Conservation (phyloP, 805 yeast species). For the Ogataea nonfermentans region DNA sequence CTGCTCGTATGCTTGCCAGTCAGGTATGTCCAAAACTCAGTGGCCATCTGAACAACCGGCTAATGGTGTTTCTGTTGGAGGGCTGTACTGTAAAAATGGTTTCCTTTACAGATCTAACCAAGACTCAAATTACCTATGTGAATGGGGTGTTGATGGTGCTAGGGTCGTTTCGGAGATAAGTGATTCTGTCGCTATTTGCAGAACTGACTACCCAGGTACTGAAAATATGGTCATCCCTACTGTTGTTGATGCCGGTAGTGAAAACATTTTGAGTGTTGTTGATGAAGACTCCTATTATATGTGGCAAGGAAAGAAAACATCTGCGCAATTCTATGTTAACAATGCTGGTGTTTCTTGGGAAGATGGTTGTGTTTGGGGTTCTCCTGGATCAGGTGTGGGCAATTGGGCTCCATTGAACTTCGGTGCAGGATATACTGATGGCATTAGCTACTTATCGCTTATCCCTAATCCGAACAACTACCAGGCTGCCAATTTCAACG, state of each 20-base stretch:
- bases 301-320: constrained; percentile 64
- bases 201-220: constrained; percentile 82
- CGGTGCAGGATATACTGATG: constrained; percentile 68
- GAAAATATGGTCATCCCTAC: constrained; percentile 80
- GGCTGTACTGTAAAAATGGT: constrained; percentile 59
- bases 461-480: constrained; percentile 77
- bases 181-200: constrained; percentile 61
- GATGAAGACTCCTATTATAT: constrained; percentile 55
- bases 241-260: constrained; percentile 52
- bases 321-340: constrained; percentile 75
- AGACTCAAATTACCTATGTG: constrained; percentile 54
- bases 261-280: constrained; percentile 56
- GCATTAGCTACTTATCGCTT: constrained; percentile 63
- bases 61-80: constrained; percentile 71
- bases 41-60: constrained; percentile 70
- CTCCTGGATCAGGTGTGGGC: constrained; percentile 56
- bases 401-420: constrained; percentile 80
- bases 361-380: constrained; percentile 76
- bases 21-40: constrained; percentile 81
- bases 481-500: constrained; percentile 59
- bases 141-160: constrained; percentile 60
- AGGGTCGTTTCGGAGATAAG: constrained; percentile 48
- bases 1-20: constrained; percentile 76
- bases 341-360: constrained; percentile 68
- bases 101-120: constrained; percentile 60